Evolutionary conservation across 768 basidiomycete genomes (phyloP).

Genomic region (Kwoniella botswanensis): DNA sequence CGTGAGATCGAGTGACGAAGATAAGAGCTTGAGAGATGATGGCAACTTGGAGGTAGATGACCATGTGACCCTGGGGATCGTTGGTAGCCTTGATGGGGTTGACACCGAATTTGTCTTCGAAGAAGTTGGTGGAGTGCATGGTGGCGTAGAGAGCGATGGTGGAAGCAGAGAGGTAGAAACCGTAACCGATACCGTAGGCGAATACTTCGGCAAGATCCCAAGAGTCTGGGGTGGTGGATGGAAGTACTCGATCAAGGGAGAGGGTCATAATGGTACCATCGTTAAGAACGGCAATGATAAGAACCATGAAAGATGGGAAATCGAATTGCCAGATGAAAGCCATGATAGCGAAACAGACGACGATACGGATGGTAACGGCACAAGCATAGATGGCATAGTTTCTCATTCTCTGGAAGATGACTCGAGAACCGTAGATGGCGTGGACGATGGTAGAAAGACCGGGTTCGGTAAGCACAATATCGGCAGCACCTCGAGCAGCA

Average conservation of each 20-base stretch:
- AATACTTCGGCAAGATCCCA: constrained; percentile 98
- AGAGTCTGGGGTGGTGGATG: constrained; percentile 87
- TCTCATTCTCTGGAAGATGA: constrained; percentile 99
- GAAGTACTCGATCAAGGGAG: constrained; percentile 87
- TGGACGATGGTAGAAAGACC: constrained; percentile 99
- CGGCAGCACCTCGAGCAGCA: constrained; percentile 96
- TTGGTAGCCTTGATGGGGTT: constrained; percentile 94
- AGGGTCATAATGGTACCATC: constrained; percentile 99
- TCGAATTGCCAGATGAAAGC: constrained; percentile 96
- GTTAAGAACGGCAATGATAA: constrained; percentile 94
- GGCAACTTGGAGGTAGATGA: constrained; percentile 68
- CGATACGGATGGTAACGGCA: constrained; percentile 96
- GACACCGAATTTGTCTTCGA: constrained; percentile 84
- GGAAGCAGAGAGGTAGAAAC: constrained; percentile 86
- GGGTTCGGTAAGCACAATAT: constrained; percentile 96
- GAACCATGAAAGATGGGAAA: constrained; percentile 99
- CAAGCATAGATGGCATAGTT: constrained; percentile 98
- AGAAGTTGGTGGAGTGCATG: constrained; percentile 86
- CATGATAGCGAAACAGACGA: constrained; percentile 93
- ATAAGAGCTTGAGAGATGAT: constrained; percentile 98
- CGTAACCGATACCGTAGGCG: constrained; percentile 92
- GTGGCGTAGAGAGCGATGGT: constrained; percentile 81
- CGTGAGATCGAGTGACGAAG: constrained; percentile 90
- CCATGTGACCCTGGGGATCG: constrained; percentile 53
- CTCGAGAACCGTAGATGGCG: constrained; percentile 95